Percentiles rank a stretch among this genome's conserved stretches.
phyloP scores from a whole-genome alignment of 768 basidiomycete species.

The Boletus tylopilopsis region DNA sequence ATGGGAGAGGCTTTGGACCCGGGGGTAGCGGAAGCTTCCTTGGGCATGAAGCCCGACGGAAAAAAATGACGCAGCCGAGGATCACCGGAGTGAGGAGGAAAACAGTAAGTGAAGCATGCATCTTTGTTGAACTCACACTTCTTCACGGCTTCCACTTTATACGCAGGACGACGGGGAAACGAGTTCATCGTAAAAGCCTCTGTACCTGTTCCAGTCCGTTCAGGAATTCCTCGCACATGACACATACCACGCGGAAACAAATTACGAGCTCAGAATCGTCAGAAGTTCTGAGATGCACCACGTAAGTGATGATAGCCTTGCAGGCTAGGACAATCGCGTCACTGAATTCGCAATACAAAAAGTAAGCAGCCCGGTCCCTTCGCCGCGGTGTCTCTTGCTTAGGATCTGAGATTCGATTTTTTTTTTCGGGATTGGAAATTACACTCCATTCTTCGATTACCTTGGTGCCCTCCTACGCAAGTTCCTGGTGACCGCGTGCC shows the following conservation, averaged over 20 bases:
- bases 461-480: too few relatives aligned
- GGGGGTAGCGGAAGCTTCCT: slow-evolving; percentile 19
- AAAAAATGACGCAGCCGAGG: slow-evolving; percentile 12
- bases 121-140: slow-evolving; percentile 2
- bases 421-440: slow-evolving; percentile 21
- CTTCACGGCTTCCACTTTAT: slow-evolving; percentile 13
- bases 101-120: slow-evolving; percentile 6
- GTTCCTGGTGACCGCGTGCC: slow-evolving; percentile 6
- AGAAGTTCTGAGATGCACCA: slow-evolving; percentile 14
- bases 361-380: slow-evolving; percentile 10
- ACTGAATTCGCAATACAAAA: slow-evolving; percentile 12
- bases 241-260: slow-evolving; percentile 8
- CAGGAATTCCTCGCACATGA: not conserved
- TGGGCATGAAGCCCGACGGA: slow-evolving; percentile 3
- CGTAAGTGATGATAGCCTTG: slow-evolving; percentile 24
- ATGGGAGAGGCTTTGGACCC: slow-evolving; percentile 20
- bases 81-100: slow-evolving; percentile 7
- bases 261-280: slow-evolving; percentile 11
- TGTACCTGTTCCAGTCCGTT: slow-evolving; percentile 13
- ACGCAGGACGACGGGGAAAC: slow-evolving; percentile 4
- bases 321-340: slow-evolving; percentile 17
- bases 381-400: slow-evolving; percentile 28
- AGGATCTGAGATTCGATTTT: slow-evolving; percentile 8
- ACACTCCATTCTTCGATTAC: slow-evolving; percentile 15
- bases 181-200: slow-evolving; percentile 2